Evolutionary conservation across 1,139 yeast species (phyloP), one percentile per base, ranked within the genome.

Genomic region (Zygoascus sp.): DNA sequence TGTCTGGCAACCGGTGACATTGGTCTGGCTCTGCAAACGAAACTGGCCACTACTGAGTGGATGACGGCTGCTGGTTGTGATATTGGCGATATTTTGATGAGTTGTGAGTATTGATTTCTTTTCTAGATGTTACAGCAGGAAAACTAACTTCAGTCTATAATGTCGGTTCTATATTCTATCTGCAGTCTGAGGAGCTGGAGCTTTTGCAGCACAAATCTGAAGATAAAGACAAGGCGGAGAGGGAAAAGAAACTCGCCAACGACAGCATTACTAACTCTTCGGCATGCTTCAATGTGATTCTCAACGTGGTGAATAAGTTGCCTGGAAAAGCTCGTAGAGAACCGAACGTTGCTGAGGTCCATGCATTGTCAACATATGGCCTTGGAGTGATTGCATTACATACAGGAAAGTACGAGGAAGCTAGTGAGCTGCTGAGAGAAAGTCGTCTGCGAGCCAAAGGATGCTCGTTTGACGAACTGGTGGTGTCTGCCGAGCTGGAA

Each of bases 361-460:
- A 83, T 27, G 95, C 95, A 0, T 70, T 88, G 59, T 80, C 96
- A 0, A 80, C 88, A 0, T 90, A 87, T 60, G 95, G 96, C 0
- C 70, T 87, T 36, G 97, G 96, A 0, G 95, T 89, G 4, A 75
- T 87, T 13, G 75, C 79, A 43, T 65, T 85, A 16, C 89, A 86
- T 59, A 59, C 70, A 34, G 74, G 79, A 1, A 68, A 81, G 19
- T 70, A 73, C 49, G 74, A 73, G 20, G 69, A 73, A 52, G 89
- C 96, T 0, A 80, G 78, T 54, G 71, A 80, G 32, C 67, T 77
- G 27, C 68, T 89, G 40, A 70, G 84, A 17, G 92, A 84, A 61
- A 80, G 95, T 0, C 73, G 89, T 40, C 74, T 82, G 15, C 69
- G 89, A 52, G 89, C 95, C 1, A 76, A 76, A 56, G 81, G 80